Conservation (phyloP, 192 early-diverging fungal species). For the Rhizoclosmatium sp. region DNA sequence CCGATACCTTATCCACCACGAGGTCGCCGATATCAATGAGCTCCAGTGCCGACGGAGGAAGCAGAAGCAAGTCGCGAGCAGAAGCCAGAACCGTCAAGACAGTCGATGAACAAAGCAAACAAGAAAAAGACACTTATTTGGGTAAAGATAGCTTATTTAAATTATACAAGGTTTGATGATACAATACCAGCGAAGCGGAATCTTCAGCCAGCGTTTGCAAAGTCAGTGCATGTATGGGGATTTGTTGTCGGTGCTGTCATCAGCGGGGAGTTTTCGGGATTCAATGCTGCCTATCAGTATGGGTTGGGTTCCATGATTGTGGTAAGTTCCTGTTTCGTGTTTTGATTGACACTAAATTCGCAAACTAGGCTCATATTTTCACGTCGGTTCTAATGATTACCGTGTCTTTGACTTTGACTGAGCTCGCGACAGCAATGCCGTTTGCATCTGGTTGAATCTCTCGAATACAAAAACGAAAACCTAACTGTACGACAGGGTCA, state of each 20-base stretch:
- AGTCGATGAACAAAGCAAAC: too few species aligned
- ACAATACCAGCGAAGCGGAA: background rate
- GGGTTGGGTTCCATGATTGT: slow-evolving; percentile 41
- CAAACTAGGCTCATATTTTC: slow-evolving; percentile 1
- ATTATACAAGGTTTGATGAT: background rate
- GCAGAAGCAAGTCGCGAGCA: too few species aligned
- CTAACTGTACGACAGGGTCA: background rate
- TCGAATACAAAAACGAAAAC: too few species aligned
- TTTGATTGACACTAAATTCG: too few species aligned
- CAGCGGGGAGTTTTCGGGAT: slow-evolving; percentile 41
- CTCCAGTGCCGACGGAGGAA: too few species aligned
- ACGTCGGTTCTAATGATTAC: slow-evolving; percentile 1
- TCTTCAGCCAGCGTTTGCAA: slow-evolving; percentile 13
- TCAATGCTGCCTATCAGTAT: slow-evolving; percentile 34
- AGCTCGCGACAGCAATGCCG: slow-evolving; percentile 33
- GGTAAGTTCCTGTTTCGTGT: too few species aligned
- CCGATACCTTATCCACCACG: too few species aligned
- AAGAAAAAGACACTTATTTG: too few species aligned
- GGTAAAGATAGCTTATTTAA: too few species aligned
- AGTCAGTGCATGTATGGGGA: slow-evolving; percentile 23
- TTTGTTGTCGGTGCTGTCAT: slow-evolving; percentile 32
- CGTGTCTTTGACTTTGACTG: slow-evolving; percentile 20
- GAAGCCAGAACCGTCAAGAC: too few species aligned
- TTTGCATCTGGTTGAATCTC: slow-evolving; percentile 5
- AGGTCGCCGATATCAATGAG: too few species aligned